Evolutionary conservation across 768 basidiomycete genomes (phyloP).

Genomic region (Symmetrospora coprosmae): DNA sequence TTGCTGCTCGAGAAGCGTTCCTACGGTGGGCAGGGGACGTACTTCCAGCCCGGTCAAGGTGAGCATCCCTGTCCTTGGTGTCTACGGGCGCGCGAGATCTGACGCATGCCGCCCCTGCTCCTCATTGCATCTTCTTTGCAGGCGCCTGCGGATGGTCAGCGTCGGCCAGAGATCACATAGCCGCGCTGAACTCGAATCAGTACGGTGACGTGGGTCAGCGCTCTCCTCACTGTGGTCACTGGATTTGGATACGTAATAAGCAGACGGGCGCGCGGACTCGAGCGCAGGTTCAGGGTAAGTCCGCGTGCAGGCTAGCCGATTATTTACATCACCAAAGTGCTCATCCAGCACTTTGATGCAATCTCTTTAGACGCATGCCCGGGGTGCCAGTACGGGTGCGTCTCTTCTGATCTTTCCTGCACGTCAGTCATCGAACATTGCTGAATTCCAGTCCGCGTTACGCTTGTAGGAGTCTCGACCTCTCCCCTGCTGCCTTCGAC

Average conservation of each 20-base stretch:
- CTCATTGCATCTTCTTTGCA: too few relatives aligned
- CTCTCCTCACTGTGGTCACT: slow-evolving; percentile 3
- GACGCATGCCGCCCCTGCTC: background rate
- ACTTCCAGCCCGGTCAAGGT: slow-evolving; percentile 18
- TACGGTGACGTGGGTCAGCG: slow-evolving; percentile 9
- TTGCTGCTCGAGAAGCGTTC: background rate
- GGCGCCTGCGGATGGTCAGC: slow-evolving; percentile 19
- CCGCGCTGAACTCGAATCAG: slow-evolving; percentile 5
- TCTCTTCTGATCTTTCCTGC: too few relatives aligned
- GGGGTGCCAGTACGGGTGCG: slow-evolving; percentile 8
- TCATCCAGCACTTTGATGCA: background rate
- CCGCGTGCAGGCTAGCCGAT: too few relatives aligned
- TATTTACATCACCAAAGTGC: too few relatives aligned
- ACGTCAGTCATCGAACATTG: too few relatives aligned
- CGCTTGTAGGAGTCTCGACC: slow-evolving; percentile 1
- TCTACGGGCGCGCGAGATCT: too few relatives aligned
- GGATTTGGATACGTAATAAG: slow-evolving; percentile 2
- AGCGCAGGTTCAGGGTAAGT: slow-evolving; percentile 5
- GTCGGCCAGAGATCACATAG: background rate
- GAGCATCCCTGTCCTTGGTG: background rate
- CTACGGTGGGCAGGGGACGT: slow-evolving; percentile 8
- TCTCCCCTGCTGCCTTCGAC: slow-evolving; percentile 16
- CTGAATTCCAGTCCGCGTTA: too few relatives aligned
- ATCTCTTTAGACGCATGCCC: slow-evolving; percentile 13
- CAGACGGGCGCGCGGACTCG: slow-evolving; percentile 1